Evolutionary conservation across 257 asterid genomes (phyloP), one percentile per base, ranked within the genome.

Genomic region (Penstemon barbatus): DNA sequence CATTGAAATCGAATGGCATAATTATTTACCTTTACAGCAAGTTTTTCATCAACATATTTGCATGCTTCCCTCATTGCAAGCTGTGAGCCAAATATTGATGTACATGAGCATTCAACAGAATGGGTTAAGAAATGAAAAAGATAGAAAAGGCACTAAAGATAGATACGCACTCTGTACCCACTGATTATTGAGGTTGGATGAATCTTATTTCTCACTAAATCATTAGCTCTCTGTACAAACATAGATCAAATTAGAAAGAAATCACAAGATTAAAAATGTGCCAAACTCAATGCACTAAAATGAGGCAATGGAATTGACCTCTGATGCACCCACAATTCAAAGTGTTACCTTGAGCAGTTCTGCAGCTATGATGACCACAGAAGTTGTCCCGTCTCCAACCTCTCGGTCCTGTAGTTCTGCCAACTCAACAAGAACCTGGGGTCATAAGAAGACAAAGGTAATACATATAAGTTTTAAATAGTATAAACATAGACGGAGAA

Each of bases 21-120:
- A 56, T 48, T 44, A 18, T 49, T 46, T 81, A 94, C 99, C 97
- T 91, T 91, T 61, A 87, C 78, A 57, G 95, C 95, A 79, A 91
- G 69, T 73, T 89, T 94, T 40, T 94, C 97, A 72, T 91, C 95
- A n/a, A 91, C 93, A 70, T 94, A 94, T 57, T 94, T 91, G 87
- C 96, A 91, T 57, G 97, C 99, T 82, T 94, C 99, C 83, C 96
- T 89, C 99, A 91, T 91, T 50, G 96, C 96, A 72, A 94, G 97
- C 97, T 94, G 97, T 44, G 37, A 80, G 49, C 65, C 72, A 69
- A 71, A 46, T 46, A 44, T 15, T 33, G 41, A 56, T 57, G 61
- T 63, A 51, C 48, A 55, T 58, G 19, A 42, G 37, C 43, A 61
- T n/a, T 57, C 12, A 15, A 58, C 33, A 15, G 63, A 15, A 4